phyloP scores from a whole-genome alignment of 2,329 filamentous ascomycete genomes.

The Aspergillus ochraceoroseus region DNA sequence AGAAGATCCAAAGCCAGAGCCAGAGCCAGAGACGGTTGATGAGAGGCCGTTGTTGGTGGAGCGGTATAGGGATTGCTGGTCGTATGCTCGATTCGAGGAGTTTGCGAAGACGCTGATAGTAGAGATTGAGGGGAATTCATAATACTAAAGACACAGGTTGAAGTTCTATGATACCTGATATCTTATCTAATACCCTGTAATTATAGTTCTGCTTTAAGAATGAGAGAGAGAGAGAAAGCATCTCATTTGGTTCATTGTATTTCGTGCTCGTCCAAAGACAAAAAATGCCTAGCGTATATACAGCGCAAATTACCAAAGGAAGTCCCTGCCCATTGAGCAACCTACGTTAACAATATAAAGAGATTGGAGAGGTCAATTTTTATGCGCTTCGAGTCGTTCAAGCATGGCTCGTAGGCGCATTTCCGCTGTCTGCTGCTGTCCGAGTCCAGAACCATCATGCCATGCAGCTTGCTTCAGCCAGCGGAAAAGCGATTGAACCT shows the following conservation, averaged over 20 bases:
- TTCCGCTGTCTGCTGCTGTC: constrained; percentile 35
- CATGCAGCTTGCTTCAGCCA: constrained; percentile 32
- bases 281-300: too few relatives aligned
- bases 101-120: constrained; percentile 37
- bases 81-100: constrained; percentile 40
- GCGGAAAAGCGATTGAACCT: constrained; percentile 34
- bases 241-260: too few relatives aligned
- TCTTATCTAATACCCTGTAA: too few relatives aligned
- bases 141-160: neutral
- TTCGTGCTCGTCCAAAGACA: too few relatives aligned
- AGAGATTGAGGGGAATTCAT: constrained; percentile 25
- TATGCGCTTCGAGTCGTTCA: constrained; percentile 24
- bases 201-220: too few relatives aligned
- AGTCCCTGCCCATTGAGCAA: too few relatives aligned
- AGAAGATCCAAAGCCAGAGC: constrained; percentile 21
- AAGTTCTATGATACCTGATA: too few relatives aligned
- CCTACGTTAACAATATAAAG: too few relatives aligned
- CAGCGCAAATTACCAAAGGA: too few relatives aligned
- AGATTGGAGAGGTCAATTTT: too few relatives aligned
- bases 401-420: constrained; percentile 36
- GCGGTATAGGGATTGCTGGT: constrained; percentile 44
- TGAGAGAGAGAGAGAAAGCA: too few relatives aligned
- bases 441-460: constrained; percentile 17
- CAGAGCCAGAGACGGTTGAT: constrained; percentile 20
- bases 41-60: constrained; percentile 40